Conservation (phyloP, 2,329 filamentous ascomycete species). For the Aureobasidium musti region DNA sequence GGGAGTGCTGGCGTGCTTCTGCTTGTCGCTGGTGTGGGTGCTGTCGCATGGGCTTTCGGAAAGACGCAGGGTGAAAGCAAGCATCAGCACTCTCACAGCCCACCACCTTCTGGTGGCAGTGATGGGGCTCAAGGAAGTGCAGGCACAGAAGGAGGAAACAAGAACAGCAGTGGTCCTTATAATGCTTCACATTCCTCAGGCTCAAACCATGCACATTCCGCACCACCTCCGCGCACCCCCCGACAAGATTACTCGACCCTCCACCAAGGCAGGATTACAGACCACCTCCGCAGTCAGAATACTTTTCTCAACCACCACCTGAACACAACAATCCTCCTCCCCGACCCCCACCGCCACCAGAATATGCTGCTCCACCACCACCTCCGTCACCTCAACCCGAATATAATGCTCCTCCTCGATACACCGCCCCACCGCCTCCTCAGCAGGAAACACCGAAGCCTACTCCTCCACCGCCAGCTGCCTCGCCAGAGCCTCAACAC, state of each 20-base stretch:
- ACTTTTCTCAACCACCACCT: slow-evolving; percentile 5
- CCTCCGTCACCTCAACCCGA: slow-evolving; percentile 20
- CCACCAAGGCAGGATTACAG: slow-evolving; percentile 29
- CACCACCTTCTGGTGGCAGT: slow-evolving; percentile 35
- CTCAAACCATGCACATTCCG: slow-evolving; percentile 29
- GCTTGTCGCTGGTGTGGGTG: slow-evolving; percentile 69
- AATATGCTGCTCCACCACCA: background rate
- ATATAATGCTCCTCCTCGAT: slow-evolving; percentile 30
- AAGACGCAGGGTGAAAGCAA: slow-evolving; percentile 60
- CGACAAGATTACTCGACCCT: slow-evolving; percentile 32
- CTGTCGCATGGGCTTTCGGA: slow-evolving; percentile 76
- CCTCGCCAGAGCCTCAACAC: slow-evolving; percentile 34
- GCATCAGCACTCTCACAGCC: slow-evolving; percentile 34
- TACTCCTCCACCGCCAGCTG: slow-evolving; percentile 32
- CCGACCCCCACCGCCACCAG: slow-evolving; percentile 30
- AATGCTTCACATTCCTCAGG: slow-evolving; percentile 32
- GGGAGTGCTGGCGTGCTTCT: slow-evolving; percentile 73
- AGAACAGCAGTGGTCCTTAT: slow-evolving; percentile 30
- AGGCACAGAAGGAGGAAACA: background rate
- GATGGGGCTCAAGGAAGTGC: slow-evolving; percentile 31
- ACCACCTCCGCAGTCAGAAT: slow-evolving; percentile 23
- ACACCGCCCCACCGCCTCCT: slow-evolving; percentile 15
- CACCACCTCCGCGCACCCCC: slow-evolving; percentile 14
- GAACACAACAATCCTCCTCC: slow-evolving; percentile 22
- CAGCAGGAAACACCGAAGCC: slow-evolving; percentile 31